phyloP scores from a whole-genome alignment of 179 eudicot species.

The Silene vulgaris region DNA sequence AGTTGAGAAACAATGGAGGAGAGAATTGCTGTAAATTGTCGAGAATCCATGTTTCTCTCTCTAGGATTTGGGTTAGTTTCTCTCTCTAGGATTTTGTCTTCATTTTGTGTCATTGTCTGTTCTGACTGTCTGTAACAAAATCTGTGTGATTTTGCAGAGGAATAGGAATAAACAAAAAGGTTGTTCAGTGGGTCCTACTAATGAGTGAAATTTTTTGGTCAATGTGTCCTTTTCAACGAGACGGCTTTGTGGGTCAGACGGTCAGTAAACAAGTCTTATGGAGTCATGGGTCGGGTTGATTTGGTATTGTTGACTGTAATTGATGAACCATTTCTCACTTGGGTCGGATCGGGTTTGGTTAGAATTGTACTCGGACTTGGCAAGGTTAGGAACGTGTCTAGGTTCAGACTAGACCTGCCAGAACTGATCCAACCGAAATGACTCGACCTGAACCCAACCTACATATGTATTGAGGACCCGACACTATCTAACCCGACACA shows the following conservation, averaged over 20 bases:
- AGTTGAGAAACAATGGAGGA: conserved; percentile 52
- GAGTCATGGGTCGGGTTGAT: not conserved
- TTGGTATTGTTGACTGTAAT: too few relatives aligned
- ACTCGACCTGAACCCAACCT: too few relatives aligned
- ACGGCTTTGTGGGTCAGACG: conserved; percentile 11
- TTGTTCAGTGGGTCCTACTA: conserved; percentile 19
- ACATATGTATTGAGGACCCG: too few relatives aligned
- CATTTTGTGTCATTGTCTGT: not conserved
- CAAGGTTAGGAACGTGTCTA: too few relatives aligned
- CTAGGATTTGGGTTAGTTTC: not conserved
- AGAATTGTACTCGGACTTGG: too few relatives aligned
- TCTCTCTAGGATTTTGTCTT: not conserved
- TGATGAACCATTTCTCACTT: too few relatives aligned
- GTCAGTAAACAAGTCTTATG: not conserved
- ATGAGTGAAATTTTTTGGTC: conserved; percentile 20
- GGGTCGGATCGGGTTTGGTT: too few relatives aligned
- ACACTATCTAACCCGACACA: too few relatives aligned
- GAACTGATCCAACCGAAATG: too few relatives aligned
- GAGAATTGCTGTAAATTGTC: conserved; percentile 48
- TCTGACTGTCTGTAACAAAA: not conserved
- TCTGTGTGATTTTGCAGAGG: conserved; percentile 15
- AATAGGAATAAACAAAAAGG: conserved; percentile 12
- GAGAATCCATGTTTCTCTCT: conserved; percentile 34
- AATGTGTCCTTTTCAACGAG: not conserved
- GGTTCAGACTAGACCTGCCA: too few relatives aligned